These are phyloP conservation scores for Trichoderma reesei DNA, from an alignment of 495 filamentous ascomycete genomes.

Conservation along the genomic window DNA sequence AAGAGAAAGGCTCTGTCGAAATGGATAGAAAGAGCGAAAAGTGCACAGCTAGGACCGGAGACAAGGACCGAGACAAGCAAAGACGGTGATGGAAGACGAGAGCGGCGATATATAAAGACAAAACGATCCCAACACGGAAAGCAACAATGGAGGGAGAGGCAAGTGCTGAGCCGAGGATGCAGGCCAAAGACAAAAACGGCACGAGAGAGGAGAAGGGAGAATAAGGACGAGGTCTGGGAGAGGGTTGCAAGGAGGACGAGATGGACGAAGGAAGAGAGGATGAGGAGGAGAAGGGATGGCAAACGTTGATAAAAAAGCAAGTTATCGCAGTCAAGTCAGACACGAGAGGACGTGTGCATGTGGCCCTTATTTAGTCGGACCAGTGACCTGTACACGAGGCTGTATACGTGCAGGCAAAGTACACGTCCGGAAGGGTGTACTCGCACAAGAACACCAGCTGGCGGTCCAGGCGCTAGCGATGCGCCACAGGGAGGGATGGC, in stretches of 20 bases:
- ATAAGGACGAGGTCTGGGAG: neutral
- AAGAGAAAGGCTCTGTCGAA: too few species aligned
- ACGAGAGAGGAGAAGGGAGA: neutral
- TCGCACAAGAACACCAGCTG: neutral
- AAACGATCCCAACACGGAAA: neutral
- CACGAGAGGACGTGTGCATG: neutral
- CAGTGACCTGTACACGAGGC: constrained; percentile 7
- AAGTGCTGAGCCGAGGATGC: neutral
- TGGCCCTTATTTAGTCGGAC: constrained; percentile 3
- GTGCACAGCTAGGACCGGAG: too few species aligned
- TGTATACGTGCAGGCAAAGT: neutral
- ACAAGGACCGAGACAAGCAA: too few species aligned
- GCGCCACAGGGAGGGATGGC: constrained; percentile 6
- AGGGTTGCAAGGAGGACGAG: neutral
- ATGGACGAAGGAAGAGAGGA: neutral
- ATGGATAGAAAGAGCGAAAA: too few species aligned
- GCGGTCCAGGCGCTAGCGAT: constrained; percentile 3
- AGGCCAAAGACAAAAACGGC: neutral
- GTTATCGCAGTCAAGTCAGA: neutral
- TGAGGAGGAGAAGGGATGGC: too few species aligned
- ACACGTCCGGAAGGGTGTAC: too few species aligned
- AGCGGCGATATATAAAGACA: constrained; percentile 1
- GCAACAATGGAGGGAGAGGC: neutral
- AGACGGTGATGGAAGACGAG: neutral
- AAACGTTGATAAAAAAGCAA: neutral